Percentiles rank a stretch among this genome's conserved stretches.
These are phyloP conservation scores for Microbotryum intermedium DNA, from an alignment of 1,284 basidiomycete species.

Conservation along the genomic window DNA sequence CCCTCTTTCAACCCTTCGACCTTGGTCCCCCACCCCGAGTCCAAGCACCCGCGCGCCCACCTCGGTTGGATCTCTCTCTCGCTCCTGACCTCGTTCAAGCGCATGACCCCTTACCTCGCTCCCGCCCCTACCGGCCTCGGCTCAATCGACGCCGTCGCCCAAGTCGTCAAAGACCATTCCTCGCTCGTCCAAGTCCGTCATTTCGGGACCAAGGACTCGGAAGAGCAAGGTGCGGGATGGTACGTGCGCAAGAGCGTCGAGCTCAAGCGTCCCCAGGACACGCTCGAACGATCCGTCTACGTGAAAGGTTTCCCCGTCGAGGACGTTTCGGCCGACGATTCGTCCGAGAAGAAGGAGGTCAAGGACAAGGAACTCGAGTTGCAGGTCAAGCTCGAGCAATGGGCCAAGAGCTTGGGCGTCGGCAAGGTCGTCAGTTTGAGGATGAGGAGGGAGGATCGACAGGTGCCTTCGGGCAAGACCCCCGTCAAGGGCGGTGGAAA, in stretches of 20 bases:
- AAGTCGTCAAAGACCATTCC: constrained; percentile 47
- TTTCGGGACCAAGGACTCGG: constrained; percentile 10
- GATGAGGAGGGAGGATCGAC: constrained; percentile 59
- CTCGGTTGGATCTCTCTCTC: constrained; percentile 82
- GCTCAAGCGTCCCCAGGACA: constrained; percentile 68
- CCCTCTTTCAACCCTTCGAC: constrained; percentile 38
- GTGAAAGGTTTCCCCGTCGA: constrained; percentile 35
- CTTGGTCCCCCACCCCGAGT: constrained; percentile 56
- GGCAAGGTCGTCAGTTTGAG: constrained; percentile 73
- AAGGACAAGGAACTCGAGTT: constrained; percentile 59
- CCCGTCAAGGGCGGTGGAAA: constrained; percentile 33
- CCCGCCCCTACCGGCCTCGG: constrained; percentile 44
- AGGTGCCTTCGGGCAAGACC: constrained; percentile 41
- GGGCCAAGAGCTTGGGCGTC: constrained; percentile 62
- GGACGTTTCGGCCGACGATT: constrained; percentile 16
- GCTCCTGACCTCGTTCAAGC: constrained; percentile 88
- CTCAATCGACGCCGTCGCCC: constrained; percentile 45
- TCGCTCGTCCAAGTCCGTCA: constrained; percentile 17
- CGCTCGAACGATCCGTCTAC: constrained; percentile 40
- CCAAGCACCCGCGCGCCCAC: constrained; percentile 23
- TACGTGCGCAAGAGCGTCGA: constrained; percentile 47
- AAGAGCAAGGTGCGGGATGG: constrained; percentile 19
- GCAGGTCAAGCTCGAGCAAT: constrained; percentile 70
- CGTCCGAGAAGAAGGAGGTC: constrained; percentile 45
- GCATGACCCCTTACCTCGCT: constrained; percentile 66